A percentile compares a stretch with the other conserved stretches of the same genome.
These are phyloP conservation scores for Coleophoma eucalyptorum DNA, from an alignment of 2,329 filamentous ascomycete genomes.

Conservation along the genomic window DNA sequence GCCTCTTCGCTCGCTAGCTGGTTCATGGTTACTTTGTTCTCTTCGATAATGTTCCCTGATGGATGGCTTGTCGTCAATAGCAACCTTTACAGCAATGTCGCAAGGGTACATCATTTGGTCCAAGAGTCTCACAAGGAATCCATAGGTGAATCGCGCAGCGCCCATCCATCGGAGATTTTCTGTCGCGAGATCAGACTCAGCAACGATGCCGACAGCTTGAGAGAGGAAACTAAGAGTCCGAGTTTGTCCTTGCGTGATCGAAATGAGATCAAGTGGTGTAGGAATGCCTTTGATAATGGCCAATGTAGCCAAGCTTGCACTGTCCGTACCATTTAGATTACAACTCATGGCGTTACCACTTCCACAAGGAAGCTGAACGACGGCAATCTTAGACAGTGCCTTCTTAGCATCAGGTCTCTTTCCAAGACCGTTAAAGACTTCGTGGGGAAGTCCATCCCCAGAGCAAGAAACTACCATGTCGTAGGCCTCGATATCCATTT, in stretches of 20 bases:
- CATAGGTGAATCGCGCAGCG: slow-evolving; percentile 76
- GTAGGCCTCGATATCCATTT: slow-evolving; percentile 73
- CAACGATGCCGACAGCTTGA: slow-evolving; percentile 84
- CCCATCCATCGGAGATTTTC: slow-evolving; percentile 96
- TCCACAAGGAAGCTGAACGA: slow-evolving; percentile 86
- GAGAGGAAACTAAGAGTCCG: slow-evolving; percentile 85
- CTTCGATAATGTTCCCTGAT: slow-evolving; percentile 71
- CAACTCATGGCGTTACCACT: slow-evolving; percentile 92
- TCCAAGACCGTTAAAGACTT: slow-evolving; percentile 90
- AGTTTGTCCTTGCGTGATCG: slow-evolving; percentile 75
- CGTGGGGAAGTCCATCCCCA: slow-evolving; percentile 86
- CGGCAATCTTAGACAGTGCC: slow-evolving; percentile 73
- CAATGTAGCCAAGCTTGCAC: slow-evolving; percentile 71
- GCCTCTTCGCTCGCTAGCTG: slow-evolving; percentile 21
- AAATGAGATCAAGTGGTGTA: slow-evolving; percentile 82
- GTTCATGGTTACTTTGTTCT: slow-evolving; percentile 29
- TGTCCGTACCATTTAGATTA: slow-evolving; percentile 81
- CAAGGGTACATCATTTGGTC: slow-evolving; percentile 80
- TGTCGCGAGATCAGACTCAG: slow-evolving; percentile 85
- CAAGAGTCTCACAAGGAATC: slow-evolving; percentile 74
- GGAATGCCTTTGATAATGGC: slow-evolving; percentile 82
- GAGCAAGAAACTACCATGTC: slow-evolving; percentile 88
- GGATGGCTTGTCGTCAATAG: slow-evolving; percentile 68
- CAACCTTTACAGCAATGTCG: slow-evolving; percentile 82
- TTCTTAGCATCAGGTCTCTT: slow-evolving; percentile 69